Conservation (phyloP, 2,329 filamentous ascomycete species). For the Ceratocystis alfenasii region DNA sequence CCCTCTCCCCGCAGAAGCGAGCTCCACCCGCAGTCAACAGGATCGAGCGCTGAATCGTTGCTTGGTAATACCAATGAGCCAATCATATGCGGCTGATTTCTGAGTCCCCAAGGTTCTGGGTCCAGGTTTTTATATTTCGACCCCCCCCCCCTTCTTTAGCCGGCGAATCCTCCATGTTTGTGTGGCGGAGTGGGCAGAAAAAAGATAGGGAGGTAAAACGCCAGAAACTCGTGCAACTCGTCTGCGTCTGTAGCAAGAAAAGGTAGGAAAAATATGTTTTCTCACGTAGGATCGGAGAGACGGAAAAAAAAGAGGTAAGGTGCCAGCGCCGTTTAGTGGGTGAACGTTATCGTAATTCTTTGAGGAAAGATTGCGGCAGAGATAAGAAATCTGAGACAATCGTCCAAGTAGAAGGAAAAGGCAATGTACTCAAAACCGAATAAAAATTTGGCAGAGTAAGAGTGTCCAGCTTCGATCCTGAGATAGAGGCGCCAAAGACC, state of each 20-base stretch:
- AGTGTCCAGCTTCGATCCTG: neutral
- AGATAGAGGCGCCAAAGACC: neutral
- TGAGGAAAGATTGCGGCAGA: neutral
- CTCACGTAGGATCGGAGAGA: neutral
- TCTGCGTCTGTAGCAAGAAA: conserved; percentile 1
- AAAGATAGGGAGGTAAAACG: conserved; percentile 8
- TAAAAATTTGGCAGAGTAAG: neutral
- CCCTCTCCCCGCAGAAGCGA: conserved; percentile 7
- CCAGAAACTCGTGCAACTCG: conserved; percentile 12
- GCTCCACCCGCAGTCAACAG: conserved; percentile 7
- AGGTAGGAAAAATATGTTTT: neutral
- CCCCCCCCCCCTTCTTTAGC: conserved; percentile 1
- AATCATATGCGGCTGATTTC: conserved; percentile 6
- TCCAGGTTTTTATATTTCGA: conserved; percentile 6
- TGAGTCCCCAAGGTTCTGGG: conserved; percentile 12
- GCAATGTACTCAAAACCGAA: neutral
- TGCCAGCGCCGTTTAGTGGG: neutral
- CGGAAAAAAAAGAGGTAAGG: neutral
- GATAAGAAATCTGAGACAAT: conserved; percentile 1
- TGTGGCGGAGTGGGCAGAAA: conserved; percentile 7
- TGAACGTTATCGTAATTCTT: neutral
- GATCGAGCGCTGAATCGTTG: conserved; percentile 6
- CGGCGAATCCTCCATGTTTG: conserved; percentile 11
- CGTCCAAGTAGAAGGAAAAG: neutral
- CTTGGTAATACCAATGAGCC: neutral